Evolutionary conservation across 495 filamentous ascomycete species (phyloP).

Genomic region (Xylaria intraflava): DNA sequence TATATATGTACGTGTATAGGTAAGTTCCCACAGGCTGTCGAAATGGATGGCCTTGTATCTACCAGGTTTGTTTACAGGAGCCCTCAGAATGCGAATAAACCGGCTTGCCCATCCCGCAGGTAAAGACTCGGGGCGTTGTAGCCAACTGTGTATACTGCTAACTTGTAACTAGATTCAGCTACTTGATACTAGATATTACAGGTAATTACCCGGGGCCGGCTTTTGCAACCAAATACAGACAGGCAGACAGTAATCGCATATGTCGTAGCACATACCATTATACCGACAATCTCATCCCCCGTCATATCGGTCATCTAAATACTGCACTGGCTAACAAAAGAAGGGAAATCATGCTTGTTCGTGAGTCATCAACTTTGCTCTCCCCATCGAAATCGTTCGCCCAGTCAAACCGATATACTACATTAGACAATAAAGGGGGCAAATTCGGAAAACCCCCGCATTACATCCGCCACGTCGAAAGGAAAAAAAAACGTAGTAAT

Average conservation of each 20-base stretch:
- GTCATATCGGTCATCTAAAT: not conserved
- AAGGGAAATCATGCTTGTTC: not conserved
- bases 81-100: too few species aligned
- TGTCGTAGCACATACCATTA: constrained; percentile 3
- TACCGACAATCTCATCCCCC: not conserved
- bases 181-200: constrained; percentile 1
- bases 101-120: too few species aligned
- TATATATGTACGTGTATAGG: too few species aligned
- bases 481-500: not conserved
- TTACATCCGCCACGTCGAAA: constrained; percentile 1
- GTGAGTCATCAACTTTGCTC: not conserved
- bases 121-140: too few species aligned
- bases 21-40: too few species aligned
- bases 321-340: not conserved
- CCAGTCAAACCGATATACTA: constrained; percentile 5
- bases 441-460: not conserved
- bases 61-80: too few species aligned
- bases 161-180: not conserved
- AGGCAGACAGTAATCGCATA: not conserved
- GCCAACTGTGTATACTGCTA: too few species aligned
- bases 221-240: not conserved
- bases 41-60: too few species aligned
- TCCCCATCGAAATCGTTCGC: not conserved
- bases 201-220: not conserved
- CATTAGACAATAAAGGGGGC: constrained; percentile 12